These are phyloP conservation scores for Candida germanica DNA, from an alignment of 805 yeast genomes.

Conservation along the genomic window DNA sequence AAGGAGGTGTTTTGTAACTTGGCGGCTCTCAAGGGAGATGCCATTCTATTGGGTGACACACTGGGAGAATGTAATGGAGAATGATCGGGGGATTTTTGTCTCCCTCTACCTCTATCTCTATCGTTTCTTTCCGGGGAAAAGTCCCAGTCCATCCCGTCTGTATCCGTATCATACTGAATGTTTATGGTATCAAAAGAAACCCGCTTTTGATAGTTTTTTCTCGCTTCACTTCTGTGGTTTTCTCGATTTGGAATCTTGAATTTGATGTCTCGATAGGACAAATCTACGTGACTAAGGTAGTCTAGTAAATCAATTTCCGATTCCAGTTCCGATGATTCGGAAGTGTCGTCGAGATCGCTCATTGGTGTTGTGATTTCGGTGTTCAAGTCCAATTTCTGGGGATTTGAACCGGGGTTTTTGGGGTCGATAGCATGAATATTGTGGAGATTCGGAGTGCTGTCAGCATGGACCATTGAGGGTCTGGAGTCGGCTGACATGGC, in stretches of 20 bases:
- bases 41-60: conserved; percentile 18
- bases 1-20: no score
- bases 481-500: neutral
- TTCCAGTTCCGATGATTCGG: conserved; percentile 3
- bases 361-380: neutral
- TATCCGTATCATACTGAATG: conserved; percentile 24
- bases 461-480: conserved; percentile 3
- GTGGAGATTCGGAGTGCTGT: conserved; percentile 6
- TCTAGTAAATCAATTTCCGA: conserved; percentile 17
- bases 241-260: conserved; percentile 15
- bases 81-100: conserved; percentile 11
- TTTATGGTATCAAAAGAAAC: conserved; percentile 58
- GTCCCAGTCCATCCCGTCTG: conserved; percentile 14
- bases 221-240: conserved; percentile 7
- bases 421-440: conserved; percentile 3
- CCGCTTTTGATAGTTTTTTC: conserved; percentile 24
- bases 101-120: conserved; percentile 12
- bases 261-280: conserved; percentile 21
- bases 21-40: conserved; percentile 16
- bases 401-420: neutral
- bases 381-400: neutral
- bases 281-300: conserved; percentile 14
- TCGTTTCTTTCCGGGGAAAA: no score
- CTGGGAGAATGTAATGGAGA: conserved; percentile 17
- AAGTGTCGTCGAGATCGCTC: neutral